Evolutionary conservation across 495 filamentous ascomycete species (phyloP).

Genomic region (Penicillium egyptiacum): DNA sequence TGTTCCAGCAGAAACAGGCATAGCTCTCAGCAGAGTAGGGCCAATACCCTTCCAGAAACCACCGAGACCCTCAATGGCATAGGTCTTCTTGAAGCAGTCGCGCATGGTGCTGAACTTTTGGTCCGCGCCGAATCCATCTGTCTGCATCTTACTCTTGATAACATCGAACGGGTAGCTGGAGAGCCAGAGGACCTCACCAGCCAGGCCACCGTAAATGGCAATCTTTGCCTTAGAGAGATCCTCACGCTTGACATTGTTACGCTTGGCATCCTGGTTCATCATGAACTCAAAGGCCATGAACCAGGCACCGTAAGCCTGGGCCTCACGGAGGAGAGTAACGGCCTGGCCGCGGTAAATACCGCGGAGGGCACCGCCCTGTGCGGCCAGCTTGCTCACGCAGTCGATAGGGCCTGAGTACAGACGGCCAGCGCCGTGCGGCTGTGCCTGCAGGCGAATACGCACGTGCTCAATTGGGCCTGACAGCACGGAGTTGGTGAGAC

Average conservation of each 20-base stretch:
- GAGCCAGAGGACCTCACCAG: slow-evolving; percentile 92
- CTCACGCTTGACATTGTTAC: slow-evolving; percentile 70
- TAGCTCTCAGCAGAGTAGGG: slow-evolving; percentile 90
- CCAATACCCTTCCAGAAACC: slow-evolving; percentile 97
- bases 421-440: slow-evolving; percentile 77
- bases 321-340: slow-evolving; percentile 85
- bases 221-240: slow-evolving; percentile 82
- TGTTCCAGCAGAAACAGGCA: slow-evolving; percentile 96
- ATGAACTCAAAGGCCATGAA: slow-evolving; percentile 93
- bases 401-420: slow-evolving; percentile 85
- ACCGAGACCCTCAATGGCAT: slow-evolving; percentile 67
- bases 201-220: slow-evolving; percentile 87
- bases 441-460: slow-evolving; percentile 94
- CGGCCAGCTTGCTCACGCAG: slow-evolving; percentile 80
- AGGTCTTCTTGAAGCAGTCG: slow-evolving; percentile 87
- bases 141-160: slow-evolving; percentile 99
- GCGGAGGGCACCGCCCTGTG: slow-evolving; percentile 60
- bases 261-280: slow-evolving; percentile 83
- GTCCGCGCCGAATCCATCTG: slow-evolving; percentile 75
- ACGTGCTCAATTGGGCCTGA: slow-evolving; percentile 96
- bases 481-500: slow-evolving; percentile 83
- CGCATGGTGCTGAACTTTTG: slow-evolving; percentile 77
- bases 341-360: slow-evolving; percentile 85
- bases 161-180: slow-evolving; percentile 94
- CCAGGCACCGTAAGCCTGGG: slow-evolving; percentile 93